Base-by-base conservation (phyloP, 441 rosid species). In the Erodium trifolium region DNA sequence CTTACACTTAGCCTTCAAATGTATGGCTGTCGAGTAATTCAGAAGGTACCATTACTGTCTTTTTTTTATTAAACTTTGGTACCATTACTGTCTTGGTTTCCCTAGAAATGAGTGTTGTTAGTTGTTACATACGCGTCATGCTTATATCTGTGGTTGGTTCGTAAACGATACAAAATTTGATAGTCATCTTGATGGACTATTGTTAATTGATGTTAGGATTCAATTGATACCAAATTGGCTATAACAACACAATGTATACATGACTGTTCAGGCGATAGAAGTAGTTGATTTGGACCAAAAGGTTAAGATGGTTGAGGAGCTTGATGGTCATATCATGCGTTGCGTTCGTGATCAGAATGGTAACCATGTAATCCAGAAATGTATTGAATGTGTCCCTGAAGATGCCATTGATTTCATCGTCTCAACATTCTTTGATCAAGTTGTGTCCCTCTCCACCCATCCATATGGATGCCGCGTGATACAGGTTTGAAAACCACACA, bases 311-410 rank as follows among this genome's bases (percentile, higher is more conserved):
- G 97, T 91, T 76, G 86, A 75, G 68, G 97, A 91, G 76, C 95
- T 91, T 72, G 90, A 87, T 79, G 90, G 90, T 65, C 87, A 86
- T 66, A 84, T 88, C 49, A 84, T 84, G 91, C 90, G 95, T 5
- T 88, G 95, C 27, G 97, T 91, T 27, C 95, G 97, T 5, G 97
- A 91, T 73, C 97, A 91, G 81, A 91, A 91, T 76, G 97, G 97
- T 55, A 91, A 91, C 82, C 97, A 91, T 76, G 97, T 88, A 18
- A 82, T 90, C 74, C 92, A 87, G 78, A 23, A 23, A 23, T 23
- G 27, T 23, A 23, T 23, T 23, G 27, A 23, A 23, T 23, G 27
- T 23, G 27, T 87, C 71, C 97, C 97, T 17, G 97, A 91, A 81
- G 97, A 87, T 27, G 84, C 78, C 67, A 86, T 90, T 31, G 82